These are phyloP conservation scores for Hypoxylon fuscum DNA, from an alignment of 495 filamentous ascomycete genomes.

Conservation along the genomic window DNA sequence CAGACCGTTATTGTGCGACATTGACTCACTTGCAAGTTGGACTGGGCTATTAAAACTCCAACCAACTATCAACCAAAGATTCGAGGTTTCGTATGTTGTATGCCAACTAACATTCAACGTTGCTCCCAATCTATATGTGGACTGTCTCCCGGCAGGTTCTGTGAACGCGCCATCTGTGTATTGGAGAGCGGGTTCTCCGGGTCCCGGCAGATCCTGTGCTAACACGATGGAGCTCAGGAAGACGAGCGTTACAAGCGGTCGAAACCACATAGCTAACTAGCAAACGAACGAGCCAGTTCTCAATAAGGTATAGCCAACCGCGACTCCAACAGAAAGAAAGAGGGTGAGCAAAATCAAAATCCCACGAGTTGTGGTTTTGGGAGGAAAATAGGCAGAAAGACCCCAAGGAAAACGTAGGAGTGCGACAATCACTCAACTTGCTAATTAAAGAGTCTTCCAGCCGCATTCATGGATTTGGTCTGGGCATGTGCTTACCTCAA, in stretches of 20 bases:
- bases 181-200: conserved; percentile 27
- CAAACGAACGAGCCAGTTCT: neutral
- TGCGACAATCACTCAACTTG: neutral
- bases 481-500: conserved; percentile 1
- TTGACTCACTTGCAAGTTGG: conserved; percentile 33
- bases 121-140: conserved; percentile 22
- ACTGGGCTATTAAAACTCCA: conserved; percentile 25
- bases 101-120: conserved; percentile 41
- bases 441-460: conserved; percentile 9
- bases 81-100: conserved; percentile 39
- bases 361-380: neutral
- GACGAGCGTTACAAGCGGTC: conserved; percentile 24
- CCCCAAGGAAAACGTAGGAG: neutral
- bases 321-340: neutral
- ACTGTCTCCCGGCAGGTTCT: conserved; percentile 29
- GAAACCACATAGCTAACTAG: conserved; percentile 27
- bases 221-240: conserved; percentile 18
- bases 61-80: conserved; percentile 36
- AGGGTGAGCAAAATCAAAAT: neutral
- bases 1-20: neutral
- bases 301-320: neutral
- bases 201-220: conserved; percentile 33
- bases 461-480: neutral
- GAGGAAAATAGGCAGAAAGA: neutral
- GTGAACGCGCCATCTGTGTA: conserved; percentile 34